Evolutionary conservation across 306 rosid species (phyloP).

Genomic region (Fagus sylvatica): DNA sequence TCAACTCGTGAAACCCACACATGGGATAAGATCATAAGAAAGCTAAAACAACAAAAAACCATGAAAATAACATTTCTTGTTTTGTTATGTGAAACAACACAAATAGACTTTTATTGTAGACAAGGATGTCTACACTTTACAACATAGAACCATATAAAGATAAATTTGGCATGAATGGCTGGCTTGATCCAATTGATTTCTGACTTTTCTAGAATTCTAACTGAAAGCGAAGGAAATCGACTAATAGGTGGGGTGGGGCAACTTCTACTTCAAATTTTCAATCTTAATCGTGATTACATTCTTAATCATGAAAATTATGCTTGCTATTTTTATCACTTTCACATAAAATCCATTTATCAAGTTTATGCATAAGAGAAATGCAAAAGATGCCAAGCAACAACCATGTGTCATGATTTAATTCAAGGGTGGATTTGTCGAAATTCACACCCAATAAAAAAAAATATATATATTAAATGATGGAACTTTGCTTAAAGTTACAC

Average conservation of each 20-base stretch:
- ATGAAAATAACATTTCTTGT: background rate
- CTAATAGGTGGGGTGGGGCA: conserved; percentile 10
- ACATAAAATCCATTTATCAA: background rate
- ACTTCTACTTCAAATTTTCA: background rate
- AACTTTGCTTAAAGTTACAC: no score
- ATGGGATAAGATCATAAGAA: no score
- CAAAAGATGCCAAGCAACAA: background rate
- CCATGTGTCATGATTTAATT: background rate
- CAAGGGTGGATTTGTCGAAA: background rate
- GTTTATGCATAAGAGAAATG: background rate
- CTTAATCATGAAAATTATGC: conserved; percentile 1
- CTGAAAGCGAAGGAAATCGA: no score
- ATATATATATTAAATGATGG: no score
- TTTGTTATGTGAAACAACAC: background rate
- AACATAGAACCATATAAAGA: no score
- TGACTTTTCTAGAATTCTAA: no score
- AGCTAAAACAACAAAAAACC: background rate
- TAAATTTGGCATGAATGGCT: no score
- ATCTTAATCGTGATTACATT: background rate
- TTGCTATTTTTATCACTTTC: conserved; percentile 8
- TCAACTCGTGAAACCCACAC: no score
- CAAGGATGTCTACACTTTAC: background rate
- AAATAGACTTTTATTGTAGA: background rate
- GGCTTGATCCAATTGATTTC: no score
- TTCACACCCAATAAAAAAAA: no score